These are phyloP conservation scores for Liquidambar formosana DNA, from an alignment of 164 flowering plant genomes.

Conservation along the genomic window DNA sequence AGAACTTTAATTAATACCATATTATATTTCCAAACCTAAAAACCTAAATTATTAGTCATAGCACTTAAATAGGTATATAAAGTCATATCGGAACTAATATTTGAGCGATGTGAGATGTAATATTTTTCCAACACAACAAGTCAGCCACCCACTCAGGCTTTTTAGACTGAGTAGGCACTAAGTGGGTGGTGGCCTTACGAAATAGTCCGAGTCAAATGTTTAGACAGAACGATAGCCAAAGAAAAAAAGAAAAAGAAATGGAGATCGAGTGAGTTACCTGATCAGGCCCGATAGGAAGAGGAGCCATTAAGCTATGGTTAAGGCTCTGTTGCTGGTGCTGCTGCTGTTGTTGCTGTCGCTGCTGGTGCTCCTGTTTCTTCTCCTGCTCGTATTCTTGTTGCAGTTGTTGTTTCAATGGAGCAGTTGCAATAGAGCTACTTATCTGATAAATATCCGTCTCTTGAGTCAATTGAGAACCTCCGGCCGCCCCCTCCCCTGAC, in stretches of 20 bases:
- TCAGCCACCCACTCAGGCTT: no score
- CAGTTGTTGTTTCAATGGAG: conserved; percentile 35
- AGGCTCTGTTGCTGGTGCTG: conserved; percentile 21
- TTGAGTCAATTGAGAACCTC: conserved; percentile 24
- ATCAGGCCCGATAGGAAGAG: conserved; percentile 34
- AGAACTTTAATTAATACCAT: no score
- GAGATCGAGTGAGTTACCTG: conserved; percentile 37
- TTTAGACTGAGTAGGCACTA: no score
- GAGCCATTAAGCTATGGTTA: conserved; percentile 31
- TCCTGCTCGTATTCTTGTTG: conserved; percentile 30
- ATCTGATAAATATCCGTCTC: conserved; percentile 37
- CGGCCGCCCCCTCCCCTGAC: background rate
- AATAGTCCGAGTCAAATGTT: no score
- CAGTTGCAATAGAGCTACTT: conserved; percentile 5
- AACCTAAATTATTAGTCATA: no score
- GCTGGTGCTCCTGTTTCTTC: conserved; percentile 9
- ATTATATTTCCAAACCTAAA: no score
- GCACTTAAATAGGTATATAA: no score
- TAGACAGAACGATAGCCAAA: no score
- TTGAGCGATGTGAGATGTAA: no score
- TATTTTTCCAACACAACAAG: no score
- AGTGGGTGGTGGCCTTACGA: no score
- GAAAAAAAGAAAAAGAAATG: background rate
- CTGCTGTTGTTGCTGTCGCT: conserved; percentile 4
- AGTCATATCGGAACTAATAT: no score